phyloP scores from a whole-genome alignment of 177 flowering plant species.

The Vitis hybrid region DNA sequence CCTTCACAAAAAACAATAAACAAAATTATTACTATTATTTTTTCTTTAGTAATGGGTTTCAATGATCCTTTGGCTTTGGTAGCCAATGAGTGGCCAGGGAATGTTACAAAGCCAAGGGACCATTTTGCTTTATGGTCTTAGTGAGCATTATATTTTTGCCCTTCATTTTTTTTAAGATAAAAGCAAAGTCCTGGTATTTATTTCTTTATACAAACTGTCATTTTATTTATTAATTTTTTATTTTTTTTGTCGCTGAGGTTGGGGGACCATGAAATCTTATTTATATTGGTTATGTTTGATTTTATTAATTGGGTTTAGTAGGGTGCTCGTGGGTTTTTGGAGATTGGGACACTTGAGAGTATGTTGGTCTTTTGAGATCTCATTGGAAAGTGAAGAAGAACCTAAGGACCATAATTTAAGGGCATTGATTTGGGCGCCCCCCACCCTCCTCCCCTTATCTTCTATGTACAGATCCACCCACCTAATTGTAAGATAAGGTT shows the following conservation, averaged over 20 bases:
- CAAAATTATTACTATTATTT: conserved; percentile 7
- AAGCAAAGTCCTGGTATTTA: not conserved
- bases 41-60: not conserved
- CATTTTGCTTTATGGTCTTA: not conserved
- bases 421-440: conserved; percentile 18
- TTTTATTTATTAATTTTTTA: not conserved
- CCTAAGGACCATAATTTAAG: conserved; percentile 12
- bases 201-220: not conserved
- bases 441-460: not conserved
- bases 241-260: not conserved
- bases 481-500: conserved; percentile 3
- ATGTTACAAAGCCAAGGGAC: not conserved
- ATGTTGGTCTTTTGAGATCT: conserved; percentile 84
- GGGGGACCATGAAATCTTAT: conserved; percentile 54
- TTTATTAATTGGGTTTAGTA: conserved; percentile 7
- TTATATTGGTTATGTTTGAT: conserved; percentile 19
- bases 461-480: not conserved
- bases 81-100: not conserved
- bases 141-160: not conserved
- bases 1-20: not conserved
- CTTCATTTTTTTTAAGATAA: not conserved
- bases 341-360: conserved; percentile 66
- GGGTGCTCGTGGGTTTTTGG: conserved; percentile 86
- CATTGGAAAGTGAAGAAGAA: conserved; percentile 56
- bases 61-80: conserved; percentile 14